phyloP scores from a whole-genome alignment of 2,329 filamentous ascomycete genomes.

The Penicillium sp. region DNA sequence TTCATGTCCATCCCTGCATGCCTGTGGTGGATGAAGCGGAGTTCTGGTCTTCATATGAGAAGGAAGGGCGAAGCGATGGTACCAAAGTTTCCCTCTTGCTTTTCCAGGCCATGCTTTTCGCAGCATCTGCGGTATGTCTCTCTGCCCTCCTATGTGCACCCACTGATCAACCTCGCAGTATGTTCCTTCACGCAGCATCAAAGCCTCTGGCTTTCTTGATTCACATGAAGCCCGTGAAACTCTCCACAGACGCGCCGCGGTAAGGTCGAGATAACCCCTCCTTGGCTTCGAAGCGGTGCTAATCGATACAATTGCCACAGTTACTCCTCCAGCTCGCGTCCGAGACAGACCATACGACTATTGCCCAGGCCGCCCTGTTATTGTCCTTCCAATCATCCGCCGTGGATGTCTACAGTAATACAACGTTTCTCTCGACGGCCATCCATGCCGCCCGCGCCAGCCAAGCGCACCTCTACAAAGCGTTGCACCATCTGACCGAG shows the following conservation, averaged over 20 bases:
- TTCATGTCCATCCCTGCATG: neutral
- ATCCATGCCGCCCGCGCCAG: neutral
- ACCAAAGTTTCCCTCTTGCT: neutral
- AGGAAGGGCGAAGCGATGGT: neutral
- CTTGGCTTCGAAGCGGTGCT: neutral
- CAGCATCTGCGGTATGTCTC: neutral
- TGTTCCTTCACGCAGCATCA: neutral
- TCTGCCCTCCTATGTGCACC: neutral
- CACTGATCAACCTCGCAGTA: neutral
- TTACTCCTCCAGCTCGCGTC: neutral
- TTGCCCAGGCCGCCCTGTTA: neutral
- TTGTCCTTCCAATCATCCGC: neutral
- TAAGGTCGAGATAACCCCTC: neutral
- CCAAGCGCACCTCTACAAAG: neutral
- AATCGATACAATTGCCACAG: neutral
- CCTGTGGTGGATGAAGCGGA: constrained; percentile 1
- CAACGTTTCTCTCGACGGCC: neutral
- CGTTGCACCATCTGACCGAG: neutral
- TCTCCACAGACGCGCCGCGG: neutral
- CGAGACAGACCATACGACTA: neutral
- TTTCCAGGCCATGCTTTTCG: constrained; percentile 7
- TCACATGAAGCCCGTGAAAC: neutral
- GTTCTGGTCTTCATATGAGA: neutral
- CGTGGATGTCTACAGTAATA: neutral
- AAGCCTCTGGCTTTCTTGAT: neutral